Percentiles rank a stretch among this genome's conserved stretches.
phyloP scores from a whole-genome alignment of 2,329 filamentous ascomycete genomes.

The Neocatenulostroma microsporum region DNA sequence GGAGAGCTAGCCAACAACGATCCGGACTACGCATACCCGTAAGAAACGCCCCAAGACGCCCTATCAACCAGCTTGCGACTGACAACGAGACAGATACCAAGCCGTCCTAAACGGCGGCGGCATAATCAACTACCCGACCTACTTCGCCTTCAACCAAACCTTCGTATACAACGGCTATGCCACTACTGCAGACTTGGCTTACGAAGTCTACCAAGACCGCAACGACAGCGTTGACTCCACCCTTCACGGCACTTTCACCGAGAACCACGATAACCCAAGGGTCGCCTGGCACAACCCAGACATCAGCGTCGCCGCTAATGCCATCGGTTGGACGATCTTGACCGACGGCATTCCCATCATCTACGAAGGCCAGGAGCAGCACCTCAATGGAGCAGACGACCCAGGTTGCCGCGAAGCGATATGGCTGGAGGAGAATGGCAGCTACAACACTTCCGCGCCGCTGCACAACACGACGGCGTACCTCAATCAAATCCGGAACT shows the following conservation, averaged over 20 bases:
- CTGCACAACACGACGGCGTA: constrained; percentile 1
- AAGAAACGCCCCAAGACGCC: not conserved
- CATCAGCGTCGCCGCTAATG: constrained; percentile 12
- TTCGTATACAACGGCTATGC: constrained; percentile 10
- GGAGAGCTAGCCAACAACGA: constrained; percentile 25
- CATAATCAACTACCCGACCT: constrained; percentile 21
- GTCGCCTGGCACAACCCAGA: constrained; percentile 13
- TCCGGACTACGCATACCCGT: constrained; percentile 19
- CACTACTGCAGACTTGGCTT: constrained; percentile 27
- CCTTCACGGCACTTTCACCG: constrained; percentile 13
- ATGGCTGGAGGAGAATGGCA: constrained; percentile 1
- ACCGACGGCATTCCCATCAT: constrained; percentile 18
- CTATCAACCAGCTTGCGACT: not conserved
- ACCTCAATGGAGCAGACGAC: constrained; percentile 9
- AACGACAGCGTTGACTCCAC: constrained; percentile 8
- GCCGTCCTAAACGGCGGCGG: constrained; percentile 17
- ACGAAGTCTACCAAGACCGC: constrained; percentile 16
- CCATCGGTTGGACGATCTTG: constrained; percentile 12
- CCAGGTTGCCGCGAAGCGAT: constrained; percentile 1
- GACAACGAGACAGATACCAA: constrained; percentile 16
- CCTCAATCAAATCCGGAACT: not conserved
- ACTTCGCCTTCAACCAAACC: constrained; percentile 3
- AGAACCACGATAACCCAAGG: constrained; percentile 16
- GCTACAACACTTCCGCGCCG: constrained; percentile 1
- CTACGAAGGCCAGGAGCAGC: constrained; percentile 19